A percentile compares a stretch with the other conserved stretches of the same genome.
Conservation (phyloP, 495 filamentous ascomycete genomes). For the Talaromyces ruber region DNA sequence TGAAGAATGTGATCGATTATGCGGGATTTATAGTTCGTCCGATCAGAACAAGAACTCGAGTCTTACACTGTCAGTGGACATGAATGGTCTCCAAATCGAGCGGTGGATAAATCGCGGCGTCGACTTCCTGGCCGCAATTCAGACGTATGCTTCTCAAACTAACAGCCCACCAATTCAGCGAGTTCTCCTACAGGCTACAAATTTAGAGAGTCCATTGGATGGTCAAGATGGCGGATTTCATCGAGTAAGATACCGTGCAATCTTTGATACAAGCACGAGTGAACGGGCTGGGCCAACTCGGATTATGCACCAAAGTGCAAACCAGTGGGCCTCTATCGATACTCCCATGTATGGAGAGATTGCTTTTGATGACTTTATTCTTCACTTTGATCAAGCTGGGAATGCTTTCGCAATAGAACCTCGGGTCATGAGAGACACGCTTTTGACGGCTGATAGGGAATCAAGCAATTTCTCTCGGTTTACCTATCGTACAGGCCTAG, state of each 20-base stretch:
- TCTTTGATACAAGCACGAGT: slow-evolving; percentile 6
- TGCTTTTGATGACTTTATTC: slow-evolving; percentile 33
- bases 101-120: neutral
- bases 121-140: neutral
- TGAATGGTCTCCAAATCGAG: neutral
- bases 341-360: slow-evolving; percentile 20
- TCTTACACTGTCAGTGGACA: neutral
- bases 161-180: neutral
- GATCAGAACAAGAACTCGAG: neutral
- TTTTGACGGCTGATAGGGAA: neutral
- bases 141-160: neutral
- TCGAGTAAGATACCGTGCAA: neutral
- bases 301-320: neutral
- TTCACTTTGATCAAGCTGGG: slow-evolving; percentile 22
- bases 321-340: slow-evolving; percentile 12
- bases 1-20: neutral
- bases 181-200: neutral
- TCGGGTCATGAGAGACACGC: neutral
- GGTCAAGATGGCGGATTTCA: neutral
- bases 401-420: slow-evolving; percentile 11
- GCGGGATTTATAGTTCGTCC: neutral
- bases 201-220: neutral
- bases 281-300: slow-evolving; percentile 10
- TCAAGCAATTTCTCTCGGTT: too few species aligned
- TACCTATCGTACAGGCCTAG: too few species aligned